These are phyloP conservation scores for Penicillium capsulatum DNA, from an alignment of 2,329 filamentous ascomycete genomes.

Conservation along the genomic window DNA sequence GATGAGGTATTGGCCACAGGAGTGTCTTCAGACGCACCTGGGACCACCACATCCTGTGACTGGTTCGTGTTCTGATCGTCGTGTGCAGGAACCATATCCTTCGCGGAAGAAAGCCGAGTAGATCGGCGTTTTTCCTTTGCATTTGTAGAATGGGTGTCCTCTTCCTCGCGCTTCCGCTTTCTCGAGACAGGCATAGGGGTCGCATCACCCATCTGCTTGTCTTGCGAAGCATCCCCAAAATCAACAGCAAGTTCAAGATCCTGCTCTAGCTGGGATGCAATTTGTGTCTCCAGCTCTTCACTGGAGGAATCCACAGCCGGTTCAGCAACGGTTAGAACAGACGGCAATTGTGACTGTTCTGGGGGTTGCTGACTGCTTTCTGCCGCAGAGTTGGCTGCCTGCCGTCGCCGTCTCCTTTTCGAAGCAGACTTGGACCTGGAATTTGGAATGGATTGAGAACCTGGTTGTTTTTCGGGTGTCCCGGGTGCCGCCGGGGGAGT, in stretches of 20 bases:
- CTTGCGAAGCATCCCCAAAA: slow-evolving; percentile 13
- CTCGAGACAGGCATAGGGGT: slow-evolving; percentile 14
- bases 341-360: not conserved
- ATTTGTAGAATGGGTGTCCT: slow-evolving; percentile 12
- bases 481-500: slow-evolving; percentile 1
- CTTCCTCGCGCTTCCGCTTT: slow-evolving; percentile 35
- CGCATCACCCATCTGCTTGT: not conserved
- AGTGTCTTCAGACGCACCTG: slow-evolving; percentile 4
- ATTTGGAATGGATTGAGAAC: slow-evolving; percentile 3
- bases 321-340: slow-evolving; percentile 7
- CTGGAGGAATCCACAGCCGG: slow-evolving; percentile 34
- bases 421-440: slow-evolving; percentile 13
- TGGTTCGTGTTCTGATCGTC: slow-evolving; percentile 11
- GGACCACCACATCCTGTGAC: slow-evolving; percentile 13
- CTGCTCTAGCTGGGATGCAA: slow-evolving; percentile 45
- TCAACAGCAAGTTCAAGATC: slow-evolving; percentile 41
- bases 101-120: slow-evolving; percentile 21
- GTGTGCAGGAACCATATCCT: slow-evolving; percentile 7
- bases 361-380: not conserved
- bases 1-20: slow-evolving; percentile 13
- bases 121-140: slow-evolving; percentile 31
- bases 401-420: slow-evolving; percentile 9
- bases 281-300: slow-evolving; percentile 43
- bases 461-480: slow-evolving; percentile 7
- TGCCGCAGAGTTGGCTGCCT: not conserved